Evolutionary conservation across 2,329 filamentous ascomycete species (phyloP).

Genomic region (Sporothrix dimorphospora): DNA sequence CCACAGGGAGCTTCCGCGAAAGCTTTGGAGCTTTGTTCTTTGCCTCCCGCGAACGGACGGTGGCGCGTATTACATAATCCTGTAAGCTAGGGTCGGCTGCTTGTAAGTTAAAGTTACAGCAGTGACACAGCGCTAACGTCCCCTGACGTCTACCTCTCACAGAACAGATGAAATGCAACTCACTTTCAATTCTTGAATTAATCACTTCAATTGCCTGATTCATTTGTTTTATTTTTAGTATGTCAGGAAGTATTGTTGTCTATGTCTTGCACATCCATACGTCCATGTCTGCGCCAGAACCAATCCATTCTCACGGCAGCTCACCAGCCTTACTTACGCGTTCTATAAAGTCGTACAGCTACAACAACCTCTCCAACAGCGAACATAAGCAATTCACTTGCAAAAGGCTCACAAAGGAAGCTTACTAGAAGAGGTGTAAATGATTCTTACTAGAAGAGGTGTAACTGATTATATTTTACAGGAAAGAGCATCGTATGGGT

Average conservation of each 20-base stretch:
- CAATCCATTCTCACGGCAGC: not conserved
- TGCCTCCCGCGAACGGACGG: slow-evolving; percentile 3
- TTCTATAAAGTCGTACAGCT: too few species aligned
- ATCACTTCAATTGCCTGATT: not conserved
- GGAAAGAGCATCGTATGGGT: slow-evolving; percentile 14
- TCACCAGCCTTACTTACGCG: not conserved
- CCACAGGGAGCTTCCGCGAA: slow-evolving; percentile 4
- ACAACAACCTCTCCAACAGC: too few species aligned
- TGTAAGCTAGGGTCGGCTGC: not conserved
- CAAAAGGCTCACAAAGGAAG: too few species aligned
- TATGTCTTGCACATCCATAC: not conserved
- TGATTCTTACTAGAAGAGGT: too few species aligned
- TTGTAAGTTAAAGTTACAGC: not conserved
- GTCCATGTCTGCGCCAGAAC: not conserved
- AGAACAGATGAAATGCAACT: not conserved
- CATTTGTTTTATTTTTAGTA: not conserved
- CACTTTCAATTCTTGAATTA: not conserved
- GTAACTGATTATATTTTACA: too few species aligned
- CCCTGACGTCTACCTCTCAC: not conserved
- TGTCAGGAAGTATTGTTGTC: too few species aligned
- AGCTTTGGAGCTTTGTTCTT: slow-evolving; percentile 11
- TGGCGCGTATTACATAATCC: slow-evolving; percentile 20
- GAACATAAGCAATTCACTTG: too few species aligned
- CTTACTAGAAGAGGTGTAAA: too few species aligned
- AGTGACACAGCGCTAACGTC: not conserved